Percentiles rank a stretch among this genome's conserved stretches.
These are phyloP conservation scores for Fraxinus sp. DNA, from an alignment of 305 asterid genomes.

Conservation along the genomic window DNA sequence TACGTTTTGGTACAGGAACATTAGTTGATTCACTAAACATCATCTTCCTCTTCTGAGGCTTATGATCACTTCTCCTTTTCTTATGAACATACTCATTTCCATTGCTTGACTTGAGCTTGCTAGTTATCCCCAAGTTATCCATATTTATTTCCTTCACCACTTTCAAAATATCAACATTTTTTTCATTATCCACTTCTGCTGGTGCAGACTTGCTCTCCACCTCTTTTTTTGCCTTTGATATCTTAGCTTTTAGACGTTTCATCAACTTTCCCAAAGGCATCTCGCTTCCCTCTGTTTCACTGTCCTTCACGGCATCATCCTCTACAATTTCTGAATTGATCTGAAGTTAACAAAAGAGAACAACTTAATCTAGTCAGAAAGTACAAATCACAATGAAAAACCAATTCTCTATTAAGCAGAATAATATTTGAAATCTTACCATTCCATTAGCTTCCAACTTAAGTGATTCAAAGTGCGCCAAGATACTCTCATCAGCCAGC, in stretches of 20 bases:
- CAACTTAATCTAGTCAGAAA: constrained; percentile 18
- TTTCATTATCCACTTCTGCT: constrained; percentile 46
- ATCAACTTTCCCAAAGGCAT: constrained; percentile 89
- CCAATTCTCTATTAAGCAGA: constrained; percentile 8
- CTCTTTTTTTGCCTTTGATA: constrained; percentile 73
- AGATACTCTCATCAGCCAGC: constrained; percentile 77
- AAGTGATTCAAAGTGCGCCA: constrained; percentile 78
- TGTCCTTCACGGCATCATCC: constrained; percentile 77
- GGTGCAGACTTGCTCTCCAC: constrained; percentile 51
- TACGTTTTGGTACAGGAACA: constrained; percentile 77
- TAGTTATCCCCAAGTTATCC: constrained; percentile 46
- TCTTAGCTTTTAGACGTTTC: constrained; percentile 86
- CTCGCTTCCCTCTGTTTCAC: constrained; percentile 93
- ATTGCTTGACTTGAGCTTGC: constrained; percentile 69
- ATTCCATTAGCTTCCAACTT: constrained; percentile 72
- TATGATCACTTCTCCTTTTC: constrained; percentile 43
- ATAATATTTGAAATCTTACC: constrained; percentile 45
- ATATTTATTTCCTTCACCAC: constrained; percentile 86
- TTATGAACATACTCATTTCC: constrained; percentile 50
- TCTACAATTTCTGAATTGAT: constrained; percentile 55
- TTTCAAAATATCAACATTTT: constrained; percentile 72
- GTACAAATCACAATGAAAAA: constrained; percentile 19
- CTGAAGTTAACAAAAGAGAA: constrained; percentile 43
- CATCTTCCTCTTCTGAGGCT: constrained; percentile 61
- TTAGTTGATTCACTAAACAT: constrained; percentile 47